Evolutionary conservation across 257 asterid species (phyloP).

Genomic region (Echium plantagineum): DNA sequence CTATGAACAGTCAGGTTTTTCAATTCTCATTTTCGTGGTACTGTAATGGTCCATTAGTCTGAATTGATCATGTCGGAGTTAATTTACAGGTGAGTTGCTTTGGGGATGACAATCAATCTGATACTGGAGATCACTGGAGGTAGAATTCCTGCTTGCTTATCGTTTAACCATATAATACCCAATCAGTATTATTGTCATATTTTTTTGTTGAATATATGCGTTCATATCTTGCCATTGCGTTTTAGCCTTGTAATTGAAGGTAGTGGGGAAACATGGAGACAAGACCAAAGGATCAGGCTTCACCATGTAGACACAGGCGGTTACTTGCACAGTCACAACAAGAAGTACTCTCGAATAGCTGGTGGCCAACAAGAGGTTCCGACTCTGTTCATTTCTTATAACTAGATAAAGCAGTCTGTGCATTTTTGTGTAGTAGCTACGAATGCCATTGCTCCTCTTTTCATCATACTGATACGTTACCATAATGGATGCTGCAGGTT

Average conservation of each 20-base stretch:
- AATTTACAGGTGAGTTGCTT: slow-evolving; percentile 80
- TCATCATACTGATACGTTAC: not conserved
- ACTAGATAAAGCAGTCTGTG: not conserved
- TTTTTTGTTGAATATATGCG: not conserved
- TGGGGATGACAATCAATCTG: slow-evolving; percentile 72
- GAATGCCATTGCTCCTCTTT: not conserved
- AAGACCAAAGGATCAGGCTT: slow-evolving; percentile 89
- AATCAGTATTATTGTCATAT: not conserved
- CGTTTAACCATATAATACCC: not conserved
- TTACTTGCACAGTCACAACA: slow-evolving; percentile 94
- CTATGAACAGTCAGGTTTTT: not conserved
- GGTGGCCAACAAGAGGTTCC: slow-evolving; percentile 99
- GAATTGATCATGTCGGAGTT: not conserved
- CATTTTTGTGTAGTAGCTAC: not conserved
- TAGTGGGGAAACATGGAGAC: slow-evolving; percentile 93
- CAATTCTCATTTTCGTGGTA: no score
- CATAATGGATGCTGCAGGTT: slow-evolving; percentile 41
- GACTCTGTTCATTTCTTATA: not conserved
- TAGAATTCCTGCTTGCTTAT: slow-evolving; percentile 8
- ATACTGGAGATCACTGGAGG: slow-evolving; percentile 95
- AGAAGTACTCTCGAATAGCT: slow-evolving; percentile 90
- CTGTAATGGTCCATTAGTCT: no score
- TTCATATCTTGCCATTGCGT: not conserved
- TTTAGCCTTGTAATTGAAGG: slow-evolving; percentile 86
- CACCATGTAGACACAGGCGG: slow-evolving; percentile 79